These are phyloP conservation scores for Curvularia hawaiiensis DNA, from an alignment of 2,329 filamentous ascomycete species.

Conservation along the genomic window DNA sequence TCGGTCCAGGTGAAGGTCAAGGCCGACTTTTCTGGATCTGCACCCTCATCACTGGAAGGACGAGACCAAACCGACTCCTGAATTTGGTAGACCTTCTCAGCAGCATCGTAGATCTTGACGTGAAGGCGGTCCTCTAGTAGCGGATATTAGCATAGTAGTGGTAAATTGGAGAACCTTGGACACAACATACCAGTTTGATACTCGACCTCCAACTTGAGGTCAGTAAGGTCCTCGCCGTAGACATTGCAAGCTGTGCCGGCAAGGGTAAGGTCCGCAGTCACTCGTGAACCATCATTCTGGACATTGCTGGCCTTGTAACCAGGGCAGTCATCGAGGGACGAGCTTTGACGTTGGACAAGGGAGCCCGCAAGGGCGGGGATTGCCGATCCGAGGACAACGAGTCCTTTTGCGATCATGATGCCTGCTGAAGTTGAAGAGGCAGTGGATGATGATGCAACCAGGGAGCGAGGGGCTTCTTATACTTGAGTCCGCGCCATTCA, in stretches of 20 bases:
- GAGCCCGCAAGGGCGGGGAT: conserved; percentile 24
- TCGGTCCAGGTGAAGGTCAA: conserved; percentile 61
- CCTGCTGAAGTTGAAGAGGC: conserved; percentile 9
- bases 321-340: conserved; percentile 56
- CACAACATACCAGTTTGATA: conserved; percentile 61
- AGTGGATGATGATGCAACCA: conserved; percentile 6
- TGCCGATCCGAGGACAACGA: conserved; percentile 31
- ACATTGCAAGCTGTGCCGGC: conserved; percentile 68
- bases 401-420: conserved; percentile 32
- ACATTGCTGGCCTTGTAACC: conserved; percentile 71
- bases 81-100: conserved; percentile 73
- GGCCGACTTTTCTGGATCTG: conserved; percentile 46
- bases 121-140: conserved; percentile 66
- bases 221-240: conserved; percentile 62
- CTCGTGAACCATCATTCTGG: conserved; percentile 54
- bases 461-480: conserved; percentile 16
- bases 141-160: conserved; percentile 50
- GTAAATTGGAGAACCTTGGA: conserved; percentile 61
- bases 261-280: conserved; percentile 71
- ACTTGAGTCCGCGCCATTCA: conserved; percentile 6
- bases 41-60: conserved; percentile 49
- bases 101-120: conserved; percentile 72
- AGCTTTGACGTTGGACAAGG: conserved; percentile 26
- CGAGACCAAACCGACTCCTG: conserved; percentile 71
- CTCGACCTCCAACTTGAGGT: conserved; percentile 62